Evolutionary conservation across 192 early-diverging fungal species (phyloP).

Genomic region (Podila minutissima): DNA sequence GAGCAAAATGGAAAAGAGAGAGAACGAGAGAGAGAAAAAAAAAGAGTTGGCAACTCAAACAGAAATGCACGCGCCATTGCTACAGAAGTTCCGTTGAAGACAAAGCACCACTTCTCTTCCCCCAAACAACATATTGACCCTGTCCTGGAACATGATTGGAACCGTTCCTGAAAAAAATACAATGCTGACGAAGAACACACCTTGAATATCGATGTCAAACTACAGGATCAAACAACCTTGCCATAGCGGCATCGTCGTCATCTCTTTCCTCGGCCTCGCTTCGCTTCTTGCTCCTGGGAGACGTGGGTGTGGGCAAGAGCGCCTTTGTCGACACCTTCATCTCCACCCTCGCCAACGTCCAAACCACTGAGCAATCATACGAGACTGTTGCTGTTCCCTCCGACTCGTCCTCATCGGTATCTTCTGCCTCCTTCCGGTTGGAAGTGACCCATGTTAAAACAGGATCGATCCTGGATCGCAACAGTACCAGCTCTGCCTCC

Average conservation of each 20-base stretch:
- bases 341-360: constrained; percentile 23
- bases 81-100: too few relatives aligned
- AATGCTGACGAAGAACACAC: neutral
- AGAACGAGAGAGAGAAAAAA: too few relatives aligned
- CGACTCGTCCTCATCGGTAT: neutral
- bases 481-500: neutral
- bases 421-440: neutral
- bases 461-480: neutral
- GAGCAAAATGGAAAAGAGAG: too few relatives aligned
- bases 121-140: too few relatives aligned
- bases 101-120: too few relatives aligned
- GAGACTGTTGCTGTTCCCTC: neutral
- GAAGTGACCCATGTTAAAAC: neutral
- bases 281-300: constrained; percentile 39
- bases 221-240: neutral
- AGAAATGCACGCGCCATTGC: too few relatives aligned
- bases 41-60: too few relatives aligned
- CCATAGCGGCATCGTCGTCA: neutral
- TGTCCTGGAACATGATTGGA: too few relatives aligned
- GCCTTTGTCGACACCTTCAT: constrained; percentile 40
- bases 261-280: constrained; percentile 11
- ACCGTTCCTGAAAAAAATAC: neutral
- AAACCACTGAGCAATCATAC: neutral
- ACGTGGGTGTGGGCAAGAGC: constrained; percentile 41
- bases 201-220: neutral